Base-by-base conservation (phyloP, 768 basidiomycete species). In the Lactarius sanguifluus region DNA sequence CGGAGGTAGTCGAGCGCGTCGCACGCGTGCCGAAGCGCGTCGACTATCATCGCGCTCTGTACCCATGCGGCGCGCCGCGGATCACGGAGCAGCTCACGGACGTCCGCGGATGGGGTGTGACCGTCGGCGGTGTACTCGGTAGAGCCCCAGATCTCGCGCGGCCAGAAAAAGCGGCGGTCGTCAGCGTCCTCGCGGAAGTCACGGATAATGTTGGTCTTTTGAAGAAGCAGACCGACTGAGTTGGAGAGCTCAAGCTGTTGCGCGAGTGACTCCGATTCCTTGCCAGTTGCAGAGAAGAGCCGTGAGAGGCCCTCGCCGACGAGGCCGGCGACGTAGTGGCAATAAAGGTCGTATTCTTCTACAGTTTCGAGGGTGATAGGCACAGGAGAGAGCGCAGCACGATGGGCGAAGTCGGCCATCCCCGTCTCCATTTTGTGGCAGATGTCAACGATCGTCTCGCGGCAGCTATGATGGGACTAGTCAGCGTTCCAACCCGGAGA, bases 181-280 rank as follows among this genome's bases (percentile, higher is more conserved):
- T 96, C 89, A 16, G 86, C 82, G 75, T 99, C 96, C 76, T 99
- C 96, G 55, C 90, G 86, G 79, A 86, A 92, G 77, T 99, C 96
- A 66, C 96, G 92, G 62, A 94, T 92, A 76, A 99, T 97, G 76
- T 99, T 99, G 32, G 95, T 97, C 79, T 99, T 99, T 77, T 99
- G 96, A 13, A 99, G 85, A 55, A 98, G 80, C 36, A 94, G 83
- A n/a, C 96, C 96, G 89, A 97, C 93, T 12, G 90, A 90, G 79
- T 97, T 96, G 72, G 90, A 87, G 3, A 98, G 83, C 70, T 91
- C 91, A 67, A 97, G 86, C 74, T 97, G 92, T 34, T 85, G 78
- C 34, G 83, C 88, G 41, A 99, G 78, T 80, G 85, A 91, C 0
- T 83, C 72, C 0, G 81, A 82, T 76, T 98, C 96, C 73, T 94